Conservation (phyloP, 2,329 filamentous ascomycete genomes). For the Penicillium sp. region DNA sequence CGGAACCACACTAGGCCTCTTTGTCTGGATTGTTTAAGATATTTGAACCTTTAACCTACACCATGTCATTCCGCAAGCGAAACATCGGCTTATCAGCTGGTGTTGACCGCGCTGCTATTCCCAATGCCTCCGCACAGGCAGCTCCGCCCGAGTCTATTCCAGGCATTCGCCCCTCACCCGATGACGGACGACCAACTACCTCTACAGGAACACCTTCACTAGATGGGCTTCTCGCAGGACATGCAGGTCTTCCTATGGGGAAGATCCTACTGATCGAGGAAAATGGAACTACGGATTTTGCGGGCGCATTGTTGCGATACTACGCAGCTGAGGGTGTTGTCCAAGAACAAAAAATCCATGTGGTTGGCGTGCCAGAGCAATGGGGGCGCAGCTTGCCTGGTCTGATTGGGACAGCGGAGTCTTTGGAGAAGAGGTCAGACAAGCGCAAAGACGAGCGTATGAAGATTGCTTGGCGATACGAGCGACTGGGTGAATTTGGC, state of each 20-base stretch:
- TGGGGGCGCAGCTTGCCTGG: conserved; percentile 87
- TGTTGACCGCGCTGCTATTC: conserved; percentile 32
- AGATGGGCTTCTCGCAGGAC: conserved; percentile 81
- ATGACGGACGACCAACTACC: conserved; percentile 83
- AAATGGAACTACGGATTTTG: conserved; percentile 90
- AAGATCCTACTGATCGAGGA: conserved; percentile 81
- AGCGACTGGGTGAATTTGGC: conserved; percentile 73
- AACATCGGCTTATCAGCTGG: conserved; percentile 58
- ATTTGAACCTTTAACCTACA: neutral
- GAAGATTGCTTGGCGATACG: conserved; percentile 99
- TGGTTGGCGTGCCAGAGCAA: conserved; percentile 74
- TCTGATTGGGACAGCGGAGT: conserved; percentile 55
- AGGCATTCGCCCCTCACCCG: conserved; percentile 77
- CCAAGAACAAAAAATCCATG: conserved; percentile 85
- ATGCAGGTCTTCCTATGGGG: conserved; percentile 80
- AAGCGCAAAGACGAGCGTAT: conserved; percentile 69
- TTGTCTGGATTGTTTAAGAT: neutral
- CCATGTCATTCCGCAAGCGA: conserved; percentile 69
- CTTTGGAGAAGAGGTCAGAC: conserved; percentile 40
- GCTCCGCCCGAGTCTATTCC: conserved; percentile 37
- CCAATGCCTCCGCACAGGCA: conserved; percentile 27
- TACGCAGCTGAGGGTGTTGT: conserved; percentile 92
- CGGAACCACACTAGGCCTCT: neutral
- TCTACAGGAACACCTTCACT: conserved; percentile 88
- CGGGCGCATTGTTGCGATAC: conserved; percentile 78